Evolutionary conservation across 495 filamentous ascomycete genomes (phyloP), one percentile per base, ranked within the genome.

Genomic region (Hamigera avellanea): DNA sequence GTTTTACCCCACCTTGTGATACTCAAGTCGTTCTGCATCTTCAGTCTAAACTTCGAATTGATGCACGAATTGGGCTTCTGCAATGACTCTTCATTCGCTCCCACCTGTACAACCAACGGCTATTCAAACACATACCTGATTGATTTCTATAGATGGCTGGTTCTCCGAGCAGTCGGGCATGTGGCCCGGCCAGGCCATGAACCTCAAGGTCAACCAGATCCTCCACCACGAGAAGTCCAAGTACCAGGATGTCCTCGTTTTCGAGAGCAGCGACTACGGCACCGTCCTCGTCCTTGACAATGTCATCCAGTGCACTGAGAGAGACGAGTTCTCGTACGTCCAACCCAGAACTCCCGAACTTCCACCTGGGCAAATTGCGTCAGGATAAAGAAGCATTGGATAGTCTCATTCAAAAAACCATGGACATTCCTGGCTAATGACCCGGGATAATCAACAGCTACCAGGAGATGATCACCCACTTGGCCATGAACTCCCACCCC

Each of bases 121-220:
- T n/a, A n/a, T n/a, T n/a, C n/a, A n/a, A n/a, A 9, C 4, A 23
- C 21, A 23, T 23, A 4, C 21, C 5, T 23, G 21, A 23, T 23
- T 23, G 21, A 4, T 5, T 5, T 23, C 18, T 47, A 15, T 39
- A 94, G 89, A 96, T 93, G 91, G 89, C 66, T 99, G 91, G 93
- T 96, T 96, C 80, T 86, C 86, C 57, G 93, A 96, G 66, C 80
- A 93, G 62, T 93, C 84, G 40, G 67, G 83, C 51, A 95, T 95
- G 86, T 99, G 93, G 91, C 91, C 91, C 33, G 91, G 91, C 51
- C 93, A 96, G 66, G 91, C 91, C 53, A 95, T 96, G 89, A 94
- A 82, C 44, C 79, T 99, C 57, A 88, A 84, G 69, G 89, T 99
- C 59, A 86, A 99, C 62, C 82, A 94, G 67, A 78, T 95, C 55